A percentile compares a stretch with the other conserved stretches of the same genome.
Evolutionary conservation across 2,329 filamentous ascomycete genomes (phyloP).

Genomic region (Aspergillus fijiensis): DNA sequence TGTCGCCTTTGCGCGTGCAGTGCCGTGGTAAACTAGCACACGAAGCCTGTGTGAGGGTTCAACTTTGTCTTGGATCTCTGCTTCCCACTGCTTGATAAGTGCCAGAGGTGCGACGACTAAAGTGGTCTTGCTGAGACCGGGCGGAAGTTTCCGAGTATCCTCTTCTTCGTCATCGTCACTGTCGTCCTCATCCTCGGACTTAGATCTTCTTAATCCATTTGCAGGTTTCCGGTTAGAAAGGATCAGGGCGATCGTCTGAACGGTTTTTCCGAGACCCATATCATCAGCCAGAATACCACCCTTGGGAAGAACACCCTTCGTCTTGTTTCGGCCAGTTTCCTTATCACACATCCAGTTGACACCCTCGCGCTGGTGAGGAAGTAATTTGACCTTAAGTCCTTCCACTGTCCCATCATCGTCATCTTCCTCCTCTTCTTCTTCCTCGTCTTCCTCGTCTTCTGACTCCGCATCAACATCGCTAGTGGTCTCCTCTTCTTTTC

Average conservation of each 20-base stretch:
- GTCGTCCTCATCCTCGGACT: slow-evolving; percentile 53
- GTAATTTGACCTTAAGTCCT: slow-evolving; percentile 80
- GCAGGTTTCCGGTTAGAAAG: slow-evolving; percentile 75
- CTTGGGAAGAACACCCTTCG: slow-evolving; percentile 74
- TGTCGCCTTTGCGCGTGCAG: slow-evolving; percentile 75
- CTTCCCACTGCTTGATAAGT: slow-evolving; percentile 95
- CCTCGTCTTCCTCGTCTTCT: slow-evolving; percentile 34
- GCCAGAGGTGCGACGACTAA: slow-evolving; percentile 91
- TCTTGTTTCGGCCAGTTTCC: slow-evolving; percentile 82
- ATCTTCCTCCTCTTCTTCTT: slow-evolving; percentile 51
- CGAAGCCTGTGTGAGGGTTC: slow-evolving; percentile 66
- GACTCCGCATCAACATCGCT: slow-evolving; percentile 12
- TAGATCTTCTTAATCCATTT: slow-evolving; percentile 30
- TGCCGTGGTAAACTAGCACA: slow-evolving; percentile 88
- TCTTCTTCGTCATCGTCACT: slow-evolving; percentile 39
- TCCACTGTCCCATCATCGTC: slow-evolving; percentile 66
- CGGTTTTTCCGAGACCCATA: slow-evolving; percentile 92
- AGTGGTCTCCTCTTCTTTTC: slow-evolving; percentile 31
- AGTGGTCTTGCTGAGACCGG: slow-evolving; percentile 72
- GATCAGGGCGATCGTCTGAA: slow-evolving; percentile 88
- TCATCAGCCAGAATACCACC: slow-evolving; percentile 96
- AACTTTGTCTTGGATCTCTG: slow-evolving; percentile 84
- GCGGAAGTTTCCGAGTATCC: slow-evolving; percentile 64
- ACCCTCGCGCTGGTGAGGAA: slow-evolving; percentile 92
- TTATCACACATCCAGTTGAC: slow-evolving; percentile 94